These are phyloP conservation scores for Calonectria hongkongensis DNA, from an alignment of 2,329 filamentous ascomycete genomes.

Conservation along the genomic window DNA sequence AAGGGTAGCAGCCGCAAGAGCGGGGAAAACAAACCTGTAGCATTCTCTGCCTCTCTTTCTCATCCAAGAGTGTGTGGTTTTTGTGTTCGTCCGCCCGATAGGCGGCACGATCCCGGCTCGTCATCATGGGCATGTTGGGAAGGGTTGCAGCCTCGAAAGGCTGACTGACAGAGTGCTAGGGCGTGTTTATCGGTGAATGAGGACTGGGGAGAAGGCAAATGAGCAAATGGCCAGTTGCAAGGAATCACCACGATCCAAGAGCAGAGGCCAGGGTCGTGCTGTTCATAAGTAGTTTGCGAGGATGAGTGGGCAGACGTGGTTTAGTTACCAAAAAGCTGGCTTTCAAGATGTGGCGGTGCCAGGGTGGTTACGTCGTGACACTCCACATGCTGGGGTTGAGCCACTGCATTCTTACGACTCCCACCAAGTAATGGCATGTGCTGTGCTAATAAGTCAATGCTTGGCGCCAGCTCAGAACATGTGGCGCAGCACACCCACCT, in stretches of 20 bases:
- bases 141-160: conserved; percentile 54
- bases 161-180: conserved; percentile 47
- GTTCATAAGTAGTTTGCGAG: conserved; percentile 51
- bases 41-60: conserved; percentile 62
- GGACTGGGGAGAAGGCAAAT: conserved; percentile 9
- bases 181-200: conserved; percentile 4
- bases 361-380: conserved; percentile 51
- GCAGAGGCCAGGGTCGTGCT: conserved; percentile 40
- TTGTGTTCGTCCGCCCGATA: conserved; percentile 64
- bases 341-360: conserved; percentile 52
- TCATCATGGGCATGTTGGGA: conserved; percentile 59
- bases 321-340: conserved; percentile 45
- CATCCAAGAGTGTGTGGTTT: conserved; percentile 59
- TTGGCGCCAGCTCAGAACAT: conserved; percentile 40
- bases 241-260: conserved; percentile 10
- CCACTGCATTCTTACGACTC: conserved; percentile 35
- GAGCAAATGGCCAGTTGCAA: conserved; percentile 7
- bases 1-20: not conserved
- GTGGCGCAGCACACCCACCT: conserved; percentile 49
- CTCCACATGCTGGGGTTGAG: conserved; percentile 49
- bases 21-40: conserved; percentile 55
- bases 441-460: conserved; percentile 32
- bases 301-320: conserved; percentile 49
- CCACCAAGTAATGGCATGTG: conserved; percentile 37
- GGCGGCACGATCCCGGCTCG: conserved; percentile 59